Base-by-base conservation (phyloP, 1,139 yeast species). In the Spathaspora sp. region DNA sequence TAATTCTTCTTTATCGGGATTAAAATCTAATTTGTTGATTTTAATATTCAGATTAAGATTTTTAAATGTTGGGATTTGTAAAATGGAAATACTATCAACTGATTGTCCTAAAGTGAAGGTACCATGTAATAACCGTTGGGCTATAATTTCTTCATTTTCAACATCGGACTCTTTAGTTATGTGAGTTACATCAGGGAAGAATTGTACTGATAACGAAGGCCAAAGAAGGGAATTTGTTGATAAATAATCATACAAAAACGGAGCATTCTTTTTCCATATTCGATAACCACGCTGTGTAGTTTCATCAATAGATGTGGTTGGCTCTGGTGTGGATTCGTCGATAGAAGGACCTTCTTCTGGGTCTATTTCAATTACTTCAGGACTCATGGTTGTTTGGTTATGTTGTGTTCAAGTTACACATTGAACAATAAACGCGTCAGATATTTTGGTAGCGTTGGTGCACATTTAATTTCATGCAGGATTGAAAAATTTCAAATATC, bases 181-280 rank as follows among this genome's bases (percentile, higher is more conserved):
- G 16, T 34, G 38, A 41, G 67, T 74, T n/a, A 72, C 51, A 53
- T 80, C 84, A 1, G 84, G 84, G 46, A 80, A 74, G 67, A 80
- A 80, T 52, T 76, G 81, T 1, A 78, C 73, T 3, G 81, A 64
- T 41, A 79, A 58, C 1, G 82, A 76, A 1, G 85, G 85, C 85
- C 85, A 80, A 29, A 76, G 53, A 13, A 78, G 60, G 2, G 82
- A 63, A 39, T 72, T 66, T 4, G 85, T 80, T 33, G 72, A 69
- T 10, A 80, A 51, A 51, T 76, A 78, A 51, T 75, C 80, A 56
- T 80, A 80, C 15, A 79, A 59, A 43, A 69, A 68, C 1, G 82
- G 82, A 0, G 81, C 59, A 53, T 80, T 80, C 54, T 80, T 80
- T 67, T 80, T 80, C 84, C 84, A 80, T 16, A 68, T 60, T 33